Conservation (phyloP, 208 protist genomes). For the Blechomonas ayalai region DNA sequence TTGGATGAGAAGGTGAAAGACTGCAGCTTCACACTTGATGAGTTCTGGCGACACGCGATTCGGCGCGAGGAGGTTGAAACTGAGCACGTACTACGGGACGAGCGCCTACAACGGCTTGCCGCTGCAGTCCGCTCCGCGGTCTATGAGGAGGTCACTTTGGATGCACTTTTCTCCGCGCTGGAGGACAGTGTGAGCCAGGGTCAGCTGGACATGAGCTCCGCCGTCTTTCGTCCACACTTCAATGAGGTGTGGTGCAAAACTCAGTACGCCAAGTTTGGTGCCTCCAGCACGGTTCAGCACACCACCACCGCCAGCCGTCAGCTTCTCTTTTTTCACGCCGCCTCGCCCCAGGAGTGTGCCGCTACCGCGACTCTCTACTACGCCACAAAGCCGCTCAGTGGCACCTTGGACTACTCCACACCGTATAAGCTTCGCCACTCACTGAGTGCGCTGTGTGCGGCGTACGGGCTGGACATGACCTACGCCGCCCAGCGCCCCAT, state of each 20-base stretch:
- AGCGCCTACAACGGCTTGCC: conserved; percentile 32
- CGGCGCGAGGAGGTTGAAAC: conserved; percentile 76
- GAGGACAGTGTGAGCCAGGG: conserved; percentile 45
- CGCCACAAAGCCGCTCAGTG: conserved; percentile 70
- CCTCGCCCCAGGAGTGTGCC: conserved; percentile 49
- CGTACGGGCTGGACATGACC: conserved; percentile 55
- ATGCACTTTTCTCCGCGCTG: conserved; percentile 22
- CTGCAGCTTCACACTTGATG: conserved; percentile 43
- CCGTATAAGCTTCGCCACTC: conserved; percentile 74
- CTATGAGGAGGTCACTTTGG: conserved; percentile 28
- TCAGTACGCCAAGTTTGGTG: conserved; percentile 81
- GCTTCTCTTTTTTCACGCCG: conserved; percentile 70
- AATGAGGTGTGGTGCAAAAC: conserved; percentile 69
- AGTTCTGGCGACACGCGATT: conserved; percentile 73
- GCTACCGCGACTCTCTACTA: conserved; percentile 78
- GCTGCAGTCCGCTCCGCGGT: conserved; percentile 46
- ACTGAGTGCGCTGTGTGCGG: conserved; percentile 40
- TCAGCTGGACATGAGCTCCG: conserved; percentile 48
- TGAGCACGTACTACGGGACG: conserved; percentile 56
- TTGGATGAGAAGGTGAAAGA: conserved; percentile 26
- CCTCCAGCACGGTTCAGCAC: conserved; percentile 62
- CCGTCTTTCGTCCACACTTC: conserved; percentile 41
- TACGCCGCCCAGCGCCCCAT: conserved; percentile 61
- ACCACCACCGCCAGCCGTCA: conserved; percentile 59
- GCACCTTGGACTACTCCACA: conserved; percentile 66